Base-by-base conservation (phyloP, 345 rosid genomes). In the Erysimum cheiranthoides region DNA sequence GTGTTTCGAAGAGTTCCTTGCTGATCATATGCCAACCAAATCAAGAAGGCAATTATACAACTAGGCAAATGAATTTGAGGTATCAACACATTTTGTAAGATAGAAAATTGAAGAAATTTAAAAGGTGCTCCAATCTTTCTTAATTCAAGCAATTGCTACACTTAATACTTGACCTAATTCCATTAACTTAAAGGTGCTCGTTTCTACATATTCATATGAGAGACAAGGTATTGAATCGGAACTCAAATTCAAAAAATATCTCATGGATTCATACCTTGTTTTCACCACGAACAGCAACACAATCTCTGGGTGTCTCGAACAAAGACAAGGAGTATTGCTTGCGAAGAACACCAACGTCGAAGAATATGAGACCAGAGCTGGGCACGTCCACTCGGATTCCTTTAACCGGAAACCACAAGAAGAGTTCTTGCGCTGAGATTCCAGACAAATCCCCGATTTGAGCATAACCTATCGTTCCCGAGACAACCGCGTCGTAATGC, bases 361-460 rank as follows among this genome's bases (percentile, higher is more conserved):
- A 93, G 74, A 82, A 85, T 35, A 93, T 93, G 18, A 93, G 78
- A 16, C 98, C 98, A 21, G 98, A 91, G 78, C 89, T 86, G 0
- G 98, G 97, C 8, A 93, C 67, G 59, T 91, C 98, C 9, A 91
- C 97, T 42, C 93, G 87, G 53, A 93, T 90, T 47, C 84, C 89
- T 74, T 83, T 88, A 6, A 93, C 96, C 18, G 87, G 93, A 79
- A 93, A 90, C 98, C 98, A 93, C 63, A 93, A 81, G 70, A 91
- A 93, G 11, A 93, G 72, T 61, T 93, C 97, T 67, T 91, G 92
- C 2, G 97, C 93, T 8, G 86, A 78, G 43, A 93, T 75, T 31
- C 98, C 98, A 0, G 94, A 87, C 50, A 93, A 78, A 1, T 81
- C 79, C 2, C 75, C 79, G 82, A 93, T 91, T 87, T 84, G 84